Percentiles rank a stretch among this genome's conserved stretches.
These are phyloP conservation scores for Aspergillus aculeatinus DNA, from an alignment of 2,329 filamentous ascomycete genomes.

Conservation along the genomic window DNA sequence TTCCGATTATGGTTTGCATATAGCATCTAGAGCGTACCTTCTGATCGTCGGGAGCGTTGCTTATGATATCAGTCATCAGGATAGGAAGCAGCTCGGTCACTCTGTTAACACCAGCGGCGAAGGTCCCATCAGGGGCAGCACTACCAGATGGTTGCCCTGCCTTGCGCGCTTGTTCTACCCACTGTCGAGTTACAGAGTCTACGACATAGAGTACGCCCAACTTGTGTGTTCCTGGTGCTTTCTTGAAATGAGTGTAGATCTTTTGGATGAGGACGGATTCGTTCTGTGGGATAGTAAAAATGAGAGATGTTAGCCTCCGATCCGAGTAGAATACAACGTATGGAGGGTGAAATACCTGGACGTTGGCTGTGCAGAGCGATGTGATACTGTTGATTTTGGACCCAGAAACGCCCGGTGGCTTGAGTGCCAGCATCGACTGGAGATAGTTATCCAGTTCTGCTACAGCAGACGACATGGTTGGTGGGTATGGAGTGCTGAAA, in stretches of 20 bases:
- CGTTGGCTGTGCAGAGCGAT: constrained; percentile 79
- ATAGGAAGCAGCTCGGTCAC: constrained; percentile 92
- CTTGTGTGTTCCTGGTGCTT: constrained; percentile 91
- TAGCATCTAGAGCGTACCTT: constrained; percentile 72
- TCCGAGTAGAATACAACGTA: neutral
- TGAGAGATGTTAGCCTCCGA: constrained; percentile 25
- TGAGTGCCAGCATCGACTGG: constrained; percentile 86
- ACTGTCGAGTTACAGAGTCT: constrained; percentile 99
- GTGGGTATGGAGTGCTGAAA: constrained; percentile 14
- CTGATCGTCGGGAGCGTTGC: constrained; percentile 85
- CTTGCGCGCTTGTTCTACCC: constrained; percentile 91
- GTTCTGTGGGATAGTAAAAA: constrained; percentile 59
- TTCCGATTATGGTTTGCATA: constrained; percentile 21
- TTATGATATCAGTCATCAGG: constrained; percentile 93
- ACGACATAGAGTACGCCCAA: constrained; percentile 98
- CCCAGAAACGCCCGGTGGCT: constrained; percentile 90
- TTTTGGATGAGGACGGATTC: constrained; percentile 95
- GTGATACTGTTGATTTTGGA: constrained; percentile 89
- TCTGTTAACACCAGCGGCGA: constrained; percentile 90
- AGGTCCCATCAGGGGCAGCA: constrained; percentile 84
- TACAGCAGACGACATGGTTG: constrained; percentile 75
- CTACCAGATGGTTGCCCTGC: constrained; percentile 78
- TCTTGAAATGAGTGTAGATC: constrained; percentile 96
- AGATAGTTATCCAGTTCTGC: constrained; percentile 86
- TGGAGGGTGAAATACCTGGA: constrained; percentile 66